Evolutionary conservation across 371 early-diverging fungal genomes (phyloP).

Genomic region (Mortierella sp.): DNA sequence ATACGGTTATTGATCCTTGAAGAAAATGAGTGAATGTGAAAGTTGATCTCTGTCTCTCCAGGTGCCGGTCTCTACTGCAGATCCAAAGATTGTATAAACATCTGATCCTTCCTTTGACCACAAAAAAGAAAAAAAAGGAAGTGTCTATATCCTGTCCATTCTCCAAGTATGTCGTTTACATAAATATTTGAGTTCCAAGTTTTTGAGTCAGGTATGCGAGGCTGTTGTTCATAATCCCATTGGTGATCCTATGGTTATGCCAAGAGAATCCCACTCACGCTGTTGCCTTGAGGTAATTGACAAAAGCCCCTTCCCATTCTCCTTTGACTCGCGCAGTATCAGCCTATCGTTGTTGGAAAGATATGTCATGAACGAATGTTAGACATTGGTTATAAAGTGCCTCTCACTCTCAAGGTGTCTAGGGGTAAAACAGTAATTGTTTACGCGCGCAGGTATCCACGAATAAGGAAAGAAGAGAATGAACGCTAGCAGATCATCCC

Average conservation of each 20-base stretch:
- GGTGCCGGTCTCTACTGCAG: not conserved
- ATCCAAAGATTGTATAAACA: too few relatives aligned
- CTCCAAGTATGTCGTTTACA: too few relatives aligned
- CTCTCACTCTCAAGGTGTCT: constrained; percentile 1
- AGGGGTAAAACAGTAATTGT: not conserved
- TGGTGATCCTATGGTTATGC: not conserved
- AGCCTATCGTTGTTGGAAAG: constrained; percentile 39
- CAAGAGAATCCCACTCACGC: constrained; percentile 48
- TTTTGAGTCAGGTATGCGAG: too few relatives aligned
- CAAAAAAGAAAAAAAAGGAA: too few relatives aligned
- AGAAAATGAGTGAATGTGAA: not conserved
- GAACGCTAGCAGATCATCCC: not conserved
- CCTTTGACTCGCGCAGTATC: constrained; percentile 46
- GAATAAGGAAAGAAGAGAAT: not conserved
- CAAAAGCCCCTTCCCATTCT: constrained; percentile 62
- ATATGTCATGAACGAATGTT: not conserved
- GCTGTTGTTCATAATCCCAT: not conserved
- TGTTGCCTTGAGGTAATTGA: constrained; percentile 61
- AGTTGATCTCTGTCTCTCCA: not conserved
- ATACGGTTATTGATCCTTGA: constrained; percentile 2
- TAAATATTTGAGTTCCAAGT: too few relatives aligned
- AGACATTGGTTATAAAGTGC: not conserved
- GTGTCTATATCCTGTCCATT: too few relatives aligned
- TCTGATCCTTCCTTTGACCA: too few relatives aligned
- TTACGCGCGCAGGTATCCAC: not conserved